phyloP scores from a whole-genome alignment of 768 basidiomycete genomes.

The Hericium erinaceus region DNA sequence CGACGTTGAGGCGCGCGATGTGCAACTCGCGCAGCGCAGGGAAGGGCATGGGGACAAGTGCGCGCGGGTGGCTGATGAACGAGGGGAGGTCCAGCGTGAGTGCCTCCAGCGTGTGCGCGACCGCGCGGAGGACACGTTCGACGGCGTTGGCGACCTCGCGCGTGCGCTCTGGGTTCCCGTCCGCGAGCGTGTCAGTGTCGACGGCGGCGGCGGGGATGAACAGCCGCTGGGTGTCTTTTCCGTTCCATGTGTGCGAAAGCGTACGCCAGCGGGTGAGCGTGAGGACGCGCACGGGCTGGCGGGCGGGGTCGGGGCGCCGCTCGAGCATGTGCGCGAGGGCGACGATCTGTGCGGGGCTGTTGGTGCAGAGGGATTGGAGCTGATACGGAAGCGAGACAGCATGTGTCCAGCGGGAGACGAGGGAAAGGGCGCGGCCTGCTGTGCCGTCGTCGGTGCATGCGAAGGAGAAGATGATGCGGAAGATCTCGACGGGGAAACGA shows the following conservation, averaged over 20 bases:
- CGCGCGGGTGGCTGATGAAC: not conserved
- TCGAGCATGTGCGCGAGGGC: constrained; percentile 19
- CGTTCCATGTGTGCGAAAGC: not conserved
- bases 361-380: constrained; percentile 23
- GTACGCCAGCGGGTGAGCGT: constrained; percentile 17
- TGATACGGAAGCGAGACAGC: constrained; percentile 18
- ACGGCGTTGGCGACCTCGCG: not conserved
- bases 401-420: constrained; percentile 25
- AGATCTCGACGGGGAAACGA: constrained; percentile 21
- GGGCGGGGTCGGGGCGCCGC: constrained; percentile 13
- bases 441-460: constrained; percentile 29
- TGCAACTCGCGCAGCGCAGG: not conserved
- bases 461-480: constrained; percentile 21
- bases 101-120: not conserved
- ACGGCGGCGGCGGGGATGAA: not conserved
- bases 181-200: not conserved
- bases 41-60: not conserved
- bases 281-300: constrained; percentile 20
- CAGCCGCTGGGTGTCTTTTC: not conserved
- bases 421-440: constrained; percentile 28
- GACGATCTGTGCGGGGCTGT: constrained; percentile 18
- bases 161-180: not conserved
- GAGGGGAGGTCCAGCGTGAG: not conserved
- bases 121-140: not conserved
- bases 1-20: not conserved